phyloP scores from a whole-genome alignment of 1,139 yeast species.

The Pichia sp. region DNA sequence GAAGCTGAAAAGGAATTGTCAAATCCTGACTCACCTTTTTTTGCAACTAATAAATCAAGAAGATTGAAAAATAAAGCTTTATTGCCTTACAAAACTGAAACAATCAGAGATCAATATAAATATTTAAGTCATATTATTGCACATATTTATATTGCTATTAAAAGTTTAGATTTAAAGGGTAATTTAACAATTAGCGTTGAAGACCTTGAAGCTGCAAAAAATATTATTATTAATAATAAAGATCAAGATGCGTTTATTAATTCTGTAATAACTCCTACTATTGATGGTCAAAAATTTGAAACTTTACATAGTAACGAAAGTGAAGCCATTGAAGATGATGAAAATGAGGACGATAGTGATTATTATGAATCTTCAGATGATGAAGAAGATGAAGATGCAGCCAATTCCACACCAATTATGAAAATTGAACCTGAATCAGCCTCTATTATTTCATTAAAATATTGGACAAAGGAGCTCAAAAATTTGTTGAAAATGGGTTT shows the following conservation, averaged over 20 bases:
- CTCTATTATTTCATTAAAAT: conserved; percentile 66
- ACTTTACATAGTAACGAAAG: conserved; percentile 36
- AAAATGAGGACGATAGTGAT: conserved; percentile 37
- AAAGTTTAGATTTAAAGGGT: conserved; percentile 73
- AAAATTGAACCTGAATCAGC: conserved; percentile 63
- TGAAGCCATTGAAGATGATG: conserved; percentile 37
- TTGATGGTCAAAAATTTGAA: conserved; percentile 33
- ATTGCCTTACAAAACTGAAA: conserved; percentile 74
- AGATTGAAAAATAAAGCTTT: conserved; percentile 54
- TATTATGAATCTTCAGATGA: conserved; percentile 38
- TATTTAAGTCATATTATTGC: conserved; percentile 75
- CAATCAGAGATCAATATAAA: conserved; percentile 61
- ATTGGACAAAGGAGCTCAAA: conserved; percentile 85
- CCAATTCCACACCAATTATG: conserved; percentile 30
- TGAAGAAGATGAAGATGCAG: conserved; percentile 27
- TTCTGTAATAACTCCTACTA: conserved; percentile 2
- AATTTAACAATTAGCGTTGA: conserved; percentile 60
- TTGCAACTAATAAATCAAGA: conserved; percentile 44
- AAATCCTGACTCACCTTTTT: conserved; percentile 53
- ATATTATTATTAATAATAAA: conserved; percentile 11
- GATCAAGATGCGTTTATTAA: conserved; percentile 13
- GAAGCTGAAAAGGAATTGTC: conserved; percentile 36
- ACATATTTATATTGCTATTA: conserved; percentile 72
- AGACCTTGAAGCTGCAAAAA: conserved; percentile 27
- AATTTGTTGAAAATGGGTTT: conserved; percentile 79